A percentile compares a stretch with the other conserved stretches of the same genome.
phyloP scores from a whole-genome alignment of 495 filamentous ascomycete species.

The Aspergillus sclerotioniger region DNA sequence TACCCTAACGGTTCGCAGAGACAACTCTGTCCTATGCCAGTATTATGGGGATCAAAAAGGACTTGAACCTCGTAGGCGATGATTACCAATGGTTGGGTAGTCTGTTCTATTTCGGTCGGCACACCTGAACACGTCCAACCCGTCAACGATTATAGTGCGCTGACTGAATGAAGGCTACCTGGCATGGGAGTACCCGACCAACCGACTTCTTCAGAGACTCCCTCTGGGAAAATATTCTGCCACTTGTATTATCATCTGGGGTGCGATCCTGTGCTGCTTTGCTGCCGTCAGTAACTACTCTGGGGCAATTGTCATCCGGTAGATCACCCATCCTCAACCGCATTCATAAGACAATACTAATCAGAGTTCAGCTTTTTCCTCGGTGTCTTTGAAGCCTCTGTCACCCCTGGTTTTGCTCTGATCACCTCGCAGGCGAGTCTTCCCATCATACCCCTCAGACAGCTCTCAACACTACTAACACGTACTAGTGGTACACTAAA shows the following conservation, averaged over 20 bases:
- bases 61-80: conserved; percentile 40
- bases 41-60: conserved; percentile 59
- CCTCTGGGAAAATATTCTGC: conserved; percentile 61
- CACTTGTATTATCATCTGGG: conserved; percentile 58
- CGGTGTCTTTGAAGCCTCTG: conserved; percentile 60
- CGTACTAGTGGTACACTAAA: conserved; percentile 57
- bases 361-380: conserved; percentile 44
- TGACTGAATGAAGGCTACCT: conserved; percentile 47
- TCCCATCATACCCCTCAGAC: not conserved
- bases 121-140: not conserved
- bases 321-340: not conserved
- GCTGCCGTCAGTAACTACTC: conserved; percentile 48
- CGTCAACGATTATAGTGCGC: not conserved
- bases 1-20: conserved; percentile 30
- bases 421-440: conserved; percentile 52
- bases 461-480: not conserved
- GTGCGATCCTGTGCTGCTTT: conserved; percentile 51
- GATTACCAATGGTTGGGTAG: conserved; percentile 56
- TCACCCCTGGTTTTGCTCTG: conserved; percentile 62
- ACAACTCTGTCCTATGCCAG: conserved; percentile 63
- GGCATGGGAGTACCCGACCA: conserved; percentile 64
- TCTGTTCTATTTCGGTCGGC: conserved; percentile 61
- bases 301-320: conserved; percentile 54
- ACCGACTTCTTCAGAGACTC: conserved; percentile 56
- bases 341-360: not conserved